Conservation (phyloP, 2,329 filamentous ascomycete species). For the Fusarium albosuccineum region DNA sequence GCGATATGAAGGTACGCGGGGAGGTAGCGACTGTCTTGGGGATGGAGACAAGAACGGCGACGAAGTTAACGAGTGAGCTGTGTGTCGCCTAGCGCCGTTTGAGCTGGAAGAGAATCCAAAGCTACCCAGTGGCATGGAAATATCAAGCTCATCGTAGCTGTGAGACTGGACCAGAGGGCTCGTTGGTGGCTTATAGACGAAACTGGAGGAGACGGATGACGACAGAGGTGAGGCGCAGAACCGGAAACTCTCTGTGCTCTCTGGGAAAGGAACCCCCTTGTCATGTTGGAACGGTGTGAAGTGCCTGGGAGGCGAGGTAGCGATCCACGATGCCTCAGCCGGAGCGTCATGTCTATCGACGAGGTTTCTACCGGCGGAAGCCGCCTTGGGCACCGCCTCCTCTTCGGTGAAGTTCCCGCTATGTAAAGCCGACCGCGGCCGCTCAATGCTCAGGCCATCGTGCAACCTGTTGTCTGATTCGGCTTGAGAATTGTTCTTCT, state of each 20-base stretch:
- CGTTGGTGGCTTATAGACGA: conserved; percentile 88
- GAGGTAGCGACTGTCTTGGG: conserved; percentile 46
- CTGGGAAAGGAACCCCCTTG: conserved; percentile 47
- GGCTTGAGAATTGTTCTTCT: conserved; percentile 33
- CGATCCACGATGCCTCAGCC: conserved; percentile 59
- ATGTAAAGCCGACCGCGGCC: conserved; percentile 82
- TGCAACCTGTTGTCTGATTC: conserved; percentile 58
- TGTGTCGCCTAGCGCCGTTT: conserved; percentile 72
- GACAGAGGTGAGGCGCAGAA: conserved; percentile 72
- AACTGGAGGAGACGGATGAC: conserved; percentile 82
- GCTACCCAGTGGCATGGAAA: conserved; percentile 66
- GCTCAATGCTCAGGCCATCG: conserved; percentile 76
- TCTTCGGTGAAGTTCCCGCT: conserved; percentile 73
- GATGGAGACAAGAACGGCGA: conserved; percentile 59
- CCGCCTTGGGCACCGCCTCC: conserved; percentile 34
- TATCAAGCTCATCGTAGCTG: conserved; percentile 80
- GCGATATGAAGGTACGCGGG: conserved; percentile 56
- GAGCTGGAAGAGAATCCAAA: conserved; percentile 61
- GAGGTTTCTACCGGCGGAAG: conserved; percentile 6
- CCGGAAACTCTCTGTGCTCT: conserved; percentile 53
- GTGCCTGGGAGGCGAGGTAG: conserved; percentile 68
- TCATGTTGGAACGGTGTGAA: conserved; percentile 63
- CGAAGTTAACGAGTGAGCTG: conserved; percentile 73
- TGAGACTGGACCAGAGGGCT: conserved; percentile 92
- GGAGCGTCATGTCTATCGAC: conserved; percentile 39